These are phyloP conservation scores for Penicillium coprophilum DNA, from an alignment of 495 filamentous ascomycete species.

Conservation along the genomic window DNA sequence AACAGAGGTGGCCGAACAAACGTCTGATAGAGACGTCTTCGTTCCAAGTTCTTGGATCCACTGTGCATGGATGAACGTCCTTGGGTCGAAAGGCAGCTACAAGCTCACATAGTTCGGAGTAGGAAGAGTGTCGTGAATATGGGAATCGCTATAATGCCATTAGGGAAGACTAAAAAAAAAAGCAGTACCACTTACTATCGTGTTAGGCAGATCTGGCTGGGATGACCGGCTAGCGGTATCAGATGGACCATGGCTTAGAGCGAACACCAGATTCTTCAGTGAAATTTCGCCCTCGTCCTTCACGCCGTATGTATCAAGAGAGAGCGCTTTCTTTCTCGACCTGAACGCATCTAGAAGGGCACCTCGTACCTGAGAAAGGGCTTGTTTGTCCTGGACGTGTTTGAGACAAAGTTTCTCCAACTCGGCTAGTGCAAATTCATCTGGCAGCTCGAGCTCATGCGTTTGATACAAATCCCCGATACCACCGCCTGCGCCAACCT, in stretches of 20 bases:
- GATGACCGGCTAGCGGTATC: background rate
- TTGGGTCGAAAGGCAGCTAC: slow-evolving; percentile 66
- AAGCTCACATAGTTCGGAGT: slow-evolving; percentile 72
- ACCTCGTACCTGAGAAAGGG: slow-evolving; percentile 33
- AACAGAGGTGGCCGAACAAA: slow-evolving; percentile 74
- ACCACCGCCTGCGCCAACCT: slow-evolving; percentile 77
- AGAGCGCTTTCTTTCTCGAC: slow-evolving; percentile 39
- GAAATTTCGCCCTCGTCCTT: slow-evolving; percentile 44
- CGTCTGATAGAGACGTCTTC: slow-evolving; percentile 58
- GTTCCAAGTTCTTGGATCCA: slow-evolving; percentile 62
- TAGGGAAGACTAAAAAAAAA: slow-evolving; percentile 6
- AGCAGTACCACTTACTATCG: slow-evolving; percentile 22
- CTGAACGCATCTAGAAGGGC: slow-evolving; percentile 34
- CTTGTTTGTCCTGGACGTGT: slow-evolving; percentile 38
- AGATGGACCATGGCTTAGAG: slow-evolving; percentile 31
- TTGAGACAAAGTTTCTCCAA: slow-evolving; percentile 49
- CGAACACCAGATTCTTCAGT: slow-evolving; percentile 42
- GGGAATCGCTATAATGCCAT: slow-evolving; percentile 57
- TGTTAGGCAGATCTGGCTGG: slow-evolving; percentile 16
- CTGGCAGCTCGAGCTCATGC: slow-evolving; percentile 61
- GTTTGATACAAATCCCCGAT: slow-evolving; percentile 68
- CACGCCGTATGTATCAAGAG: slow-evolving; percentile 43
- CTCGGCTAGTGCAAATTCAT: slow-evolving; percentile 40
- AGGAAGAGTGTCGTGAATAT: slow-evolving; percentile 89
- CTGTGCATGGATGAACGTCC: slow-evolving; percentile 84